Evolutionary conservation across 1,284 basidiomycete species (phyloP).

Genomic region (Trametes sp.): DNA sequence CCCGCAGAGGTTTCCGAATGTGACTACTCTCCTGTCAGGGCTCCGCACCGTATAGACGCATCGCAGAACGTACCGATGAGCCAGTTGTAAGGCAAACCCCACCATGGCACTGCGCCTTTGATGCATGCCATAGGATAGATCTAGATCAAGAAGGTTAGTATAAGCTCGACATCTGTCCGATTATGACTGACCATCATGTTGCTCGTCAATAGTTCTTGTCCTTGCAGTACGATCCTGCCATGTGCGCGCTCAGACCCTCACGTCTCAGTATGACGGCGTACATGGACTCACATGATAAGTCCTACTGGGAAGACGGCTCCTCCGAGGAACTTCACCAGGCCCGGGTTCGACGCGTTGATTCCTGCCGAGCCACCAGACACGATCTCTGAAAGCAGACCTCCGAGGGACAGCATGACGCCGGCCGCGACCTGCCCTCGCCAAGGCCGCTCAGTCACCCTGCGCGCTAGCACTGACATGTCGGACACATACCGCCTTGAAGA

Average conservation of each 20-base stretch:
- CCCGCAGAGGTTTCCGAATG: constrained; percentile 75
- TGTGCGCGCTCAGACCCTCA: neutral
- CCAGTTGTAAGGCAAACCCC: constrained; percentile 73
- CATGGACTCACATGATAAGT: constrained; percentile 65
- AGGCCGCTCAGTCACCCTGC: neutral
- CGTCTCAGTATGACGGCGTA: neutral
- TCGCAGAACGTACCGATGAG: constrained; percentile 56
- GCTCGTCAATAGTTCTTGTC: constrained; percentile 74
- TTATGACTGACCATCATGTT: constrained; percentile 69
- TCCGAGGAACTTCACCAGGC: constrained; percentile 68
- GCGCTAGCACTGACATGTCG: neutral
- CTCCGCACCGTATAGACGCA: neutral
- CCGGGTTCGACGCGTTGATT: constrained; percentile 62
- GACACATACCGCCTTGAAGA: constrained; percentile 68
- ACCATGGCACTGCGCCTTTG: constrained; percentile 70
- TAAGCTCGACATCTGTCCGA: neutral
- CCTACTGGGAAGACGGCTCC: constrained; percentile 79
- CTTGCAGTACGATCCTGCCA: constrained; percentile 74
- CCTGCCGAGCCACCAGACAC: constrained; percentile 64
- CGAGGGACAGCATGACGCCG: constrained; percentile 76
- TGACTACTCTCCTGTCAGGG: constrained; percentile 50
- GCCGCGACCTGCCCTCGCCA: constrained; percentile 60
- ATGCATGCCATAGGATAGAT: constrained; percentile 72
- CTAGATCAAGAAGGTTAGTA: constrained; percentile 42
- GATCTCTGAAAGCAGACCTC: constrained; percentile 69